Percentiles rank a stretch among this genome's conserved stretches.
phyloP scores from a whole-genome alignment of 2,329 filamentous ascomycete genomes.

The Tympanopsis confertula region DNA sequence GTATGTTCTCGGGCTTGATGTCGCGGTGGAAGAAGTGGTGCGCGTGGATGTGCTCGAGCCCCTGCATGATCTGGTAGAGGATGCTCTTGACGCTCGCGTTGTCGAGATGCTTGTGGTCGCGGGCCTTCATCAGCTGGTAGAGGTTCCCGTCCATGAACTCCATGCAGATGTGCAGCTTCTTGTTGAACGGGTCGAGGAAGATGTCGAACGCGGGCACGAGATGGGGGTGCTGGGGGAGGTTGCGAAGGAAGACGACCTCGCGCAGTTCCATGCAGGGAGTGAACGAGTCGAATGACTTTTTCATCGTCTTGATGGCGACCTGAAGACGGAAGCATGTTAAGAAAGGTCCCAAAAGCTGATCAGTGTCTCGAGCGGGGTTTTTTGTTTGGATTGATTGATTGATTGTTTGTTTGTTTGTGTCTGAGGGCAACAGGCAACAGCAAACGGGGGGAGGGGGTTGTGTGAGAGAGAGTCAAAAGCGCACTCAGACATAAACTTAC shows the following conservation, averaged over 20 bases:
- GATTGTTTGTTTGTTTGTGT: too few relatives aligned
- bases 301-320: constrained; percentile 99
- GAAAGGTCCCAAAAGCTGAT: neutral
- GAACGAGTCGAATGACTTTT: constrained; percentile 95
- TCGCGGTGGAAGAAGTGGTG: constrained; percentile 98
- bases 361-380: neutral
- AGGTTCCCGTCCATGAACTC: constrained; percentile 99
- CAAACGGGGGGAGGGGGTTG: too few relatives aligned
- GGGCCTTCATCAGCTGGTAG: constrained; percentile 96
- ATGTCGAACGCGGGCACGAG: constrained; percentile 94
- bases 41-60: constrained; percentile 91
- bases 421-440: too few relatives aligned
- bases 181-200: constrained; percentile 89
- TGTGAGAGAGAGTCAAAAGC: too few relatives aligned
- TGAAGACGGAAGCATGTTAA: constrained; percentile 23
- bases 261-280: constrained; percentile 81
- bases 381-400: neutral
- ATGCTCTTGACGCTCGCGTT: constrained; percentile 92
- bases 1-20: constrained; percentile 97
- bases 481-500: constrained; percentile 40
- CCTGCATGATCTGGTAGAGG: constrained; percentile 89
- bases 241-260: constrained; percentile 91
- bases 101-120: constrained; percentile 89
- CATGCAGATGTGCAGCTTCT: constrained; percentile 96
- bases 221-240: constrained; percentile 76